Conservation (phyloP, 805 yeast species). For the Metschnikowia sp. region DNA sequence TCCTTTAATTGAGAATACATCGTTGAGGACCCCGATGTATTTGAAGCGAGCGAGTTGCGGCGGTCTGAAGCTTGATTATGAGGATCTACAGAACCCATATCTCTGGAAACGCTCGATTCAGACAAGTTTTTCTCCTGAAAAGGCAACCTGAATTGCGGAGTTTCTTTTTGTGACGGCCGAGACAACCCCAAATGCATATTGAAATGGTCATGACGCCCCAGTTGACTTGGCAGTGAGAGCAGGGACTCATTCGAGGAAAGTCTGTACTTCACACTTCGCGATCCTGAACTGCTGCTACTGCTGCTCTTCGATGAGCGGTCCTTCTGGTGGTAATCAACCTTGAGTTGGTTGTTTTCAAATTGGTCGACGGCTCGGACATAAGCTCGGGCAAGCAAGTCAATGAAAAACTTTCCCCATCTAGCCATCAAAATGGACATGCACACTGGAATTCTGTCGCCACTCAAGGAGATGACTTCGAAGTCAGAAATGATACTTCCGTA, state of each 20-base stretch:
- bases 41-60: slow-evolving; percentile 9
- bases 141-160: slow-evolving; percentile 65
- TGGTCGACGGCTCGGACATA: slow-evolving; percentile 55
- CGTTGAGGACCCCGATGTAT: slow-evolving; percentile 10
- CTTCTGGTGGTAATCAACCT: slow-evolving; percentile 1
- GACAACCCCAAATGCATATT: slow-evolving; percentile 21
- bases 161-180: slow-evolving; percentile 31
- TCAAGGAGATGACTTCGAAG: slow-evolving; percentile 67
- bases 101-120: slow-evolving; percentile 6
- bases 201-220: slow-evolving; percentile 16
- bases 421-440: slow-evolving; percentile 60
- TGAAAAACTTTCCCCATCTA: slow-evolving; percentile 76
- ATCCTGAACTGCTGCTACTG: slow-evolving; percentile 7
- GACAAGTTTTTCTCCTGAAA: slow-evolving; percentile 48
- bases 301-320: slow-evolving; percentile 13
- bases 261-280: not conserved
- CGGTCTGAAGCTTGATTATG: slow-evolving; percentile 16
- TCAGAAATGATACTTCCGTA: slow-evolving; percentile 63
- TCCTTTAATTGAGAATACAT: slow-evolving; percentile 21
- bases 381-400: slow-evolving; percentile 56
- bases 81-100: slow-evolving; percentile 24
- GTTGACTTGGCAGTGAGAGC: slow-evolving; percentile 4
- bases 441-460: slow-evolving; percentile 64
- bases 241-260: slow-evolving; percentile 3
- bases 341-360: slow-evolving; percentile 29